Conservation (phyloP, 2,329 filamentous ascomycete species). For the Neobulgaria alba region DNA sequence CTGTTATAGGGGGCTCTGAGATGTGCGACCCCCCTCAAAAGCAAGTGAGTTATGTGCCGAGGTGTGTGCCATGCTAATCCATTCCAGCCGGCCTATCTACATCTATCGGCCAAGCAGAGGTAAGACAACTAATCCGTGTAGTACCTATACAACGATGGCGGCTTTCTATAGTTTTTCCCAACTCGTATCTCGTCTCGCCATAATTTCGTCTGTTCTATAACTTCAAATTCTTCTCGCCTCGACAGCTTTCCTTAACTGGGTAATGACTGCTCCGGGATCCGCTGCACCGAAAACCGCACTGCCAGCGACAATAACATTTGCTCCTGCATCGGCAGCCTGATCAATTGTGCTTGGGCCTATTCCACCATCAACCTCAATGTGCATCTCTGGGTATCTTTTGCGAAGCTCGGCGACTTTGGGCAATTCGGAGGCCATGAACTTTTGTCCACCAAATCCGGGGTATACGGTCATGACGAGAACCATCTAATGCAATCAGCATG, state of each 20-base stretch:
- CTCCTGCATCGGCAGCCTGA: constrained; percentile 87
- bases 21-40: too few relatives aligned
- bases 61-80: background rate
- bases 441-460: constrained; percentile 94
- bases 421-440: constrained; percentile 94
- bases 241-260: constrained; percentile 70
- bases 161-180: too few relatives aligned
- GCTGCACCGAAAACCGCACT: constrained; percentile 92
- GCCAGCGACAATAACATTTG: constrained; percentile 95
- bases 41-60: too few relatives aligned
- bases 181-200: background rate
- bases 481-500: constrained; percentile 56
- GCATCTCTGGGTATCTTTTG: constrained; percentile 76
- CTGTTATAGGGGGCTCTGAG: too few relatives aligned
- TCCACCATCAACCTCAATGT: constrained; percentile 96
- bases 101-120: too few relatives aligned
- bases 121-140: too few relatives aligned
- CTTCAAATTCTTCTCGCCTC: constrained; percentile 43
- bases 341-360: constrained; percentile 83
- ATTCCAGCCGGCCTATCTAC: background rate
- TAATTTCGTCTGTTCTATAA: constrained; percentile 6
- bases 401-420: constrained; percentile 86
- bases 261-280: constrained; percentile 80
- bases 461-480: constrained; percentile 97
- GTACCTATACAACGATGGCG: too few relatives aligned